Percentiles rank a stretch among this genome's conserved stretches.
Conservation (phyloP, 306 rosid species). For the Alnus rubra region DNA sequence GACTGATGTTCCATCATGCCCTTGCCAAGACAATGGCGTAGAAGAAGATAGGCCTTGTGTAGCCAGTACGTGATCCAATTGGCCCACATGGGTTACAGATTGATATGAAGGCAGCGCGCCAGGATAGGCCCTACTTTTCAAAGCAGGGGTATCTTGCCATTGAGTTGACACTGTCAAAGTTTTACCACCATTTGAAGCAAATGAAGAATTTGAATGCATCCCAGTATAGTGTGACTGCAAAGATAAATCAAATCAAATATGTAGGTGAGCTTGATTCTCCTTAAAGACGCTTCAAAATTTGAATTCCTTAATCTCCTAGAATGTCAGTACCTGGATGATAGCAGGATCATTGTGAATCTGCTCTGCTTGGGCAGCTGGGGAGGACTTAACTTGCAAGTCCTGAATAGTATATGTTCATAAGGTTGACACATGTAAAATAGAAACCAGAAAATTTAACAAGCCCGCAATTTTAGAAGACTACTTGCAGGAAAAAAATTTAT, state of each 20-base stretch:
- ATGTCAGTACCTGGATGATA: constrained; percentile 57
- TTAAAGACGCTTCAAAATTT: constrained; percentile 5
- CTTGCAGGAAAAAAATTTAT: too few species aligned
- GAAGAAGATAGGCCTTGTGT: constrained; percentile 43
- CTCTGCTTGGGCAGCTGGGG: constrained; percentile 41
- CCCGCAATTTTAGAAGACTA: background rate
- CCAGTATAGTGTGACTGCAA: constrained; percentile 49
- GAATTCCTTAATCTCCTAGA: background rate
- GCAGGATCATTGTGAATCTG: constrained; percentile 58
- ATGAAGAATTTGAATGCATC: constrained; percentile 26
- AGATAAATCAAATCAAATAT: constrained; percentile 1
- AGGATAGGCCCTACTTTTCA: constrained; percentile 36
- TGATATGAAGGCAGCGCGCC: constrained; percentile 46
- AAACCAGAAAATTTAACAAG: constrained; percentile 13
- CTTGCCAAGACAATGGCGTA: constrained; percentile 40
- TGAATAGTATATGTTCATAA: constrained; percentile 36
- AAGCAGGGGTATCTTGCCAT: constrained; percentile 50
- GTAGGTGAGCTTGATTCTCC: background rate
- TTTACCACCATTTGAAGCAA: constrained; percentile 38
- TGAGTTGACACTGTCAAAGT: constrained; percentile 39
- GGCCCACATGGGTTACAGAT: constrained; percentile 28
- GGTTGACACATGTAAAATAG: constrained; percentile 6
- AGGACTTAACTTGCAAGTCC: constrained; percentile 73
- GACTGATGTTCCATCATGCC: constrained; percentile 32
- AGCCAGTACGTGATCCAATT: constrained; percentile 34